phyloP scores from a whole-genome alignment of 192 early-diverging fungal species.

The Backusella sp. region DNA sequence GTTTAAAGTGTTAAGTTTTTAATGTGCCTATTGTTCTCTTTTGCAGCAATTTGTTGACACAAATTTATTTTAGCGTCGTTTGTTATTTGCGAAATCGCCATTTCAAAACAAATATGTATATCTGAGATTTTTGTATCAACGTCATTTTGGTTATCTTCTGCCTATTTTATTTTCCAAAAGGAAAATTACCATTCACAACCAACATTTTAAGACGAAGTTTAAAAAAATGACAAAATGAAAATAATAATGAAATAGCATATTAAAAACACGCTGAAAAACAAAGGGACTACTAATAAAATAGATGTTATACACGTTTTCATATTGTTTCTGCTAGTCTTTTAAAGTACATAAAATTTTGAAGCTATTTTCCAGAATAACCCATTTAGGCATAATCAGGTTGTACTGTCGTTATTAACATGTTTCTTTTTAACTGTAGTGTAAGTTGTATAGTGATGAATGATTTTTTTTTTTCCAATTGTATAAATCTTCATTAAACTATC shows the following conservation, averaged over 20 bases:
- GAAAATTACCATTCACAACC: not conserved
- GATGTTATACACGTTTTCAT: slow-evolving; percentile 1
- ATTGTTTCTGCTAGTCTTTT: not conserved
- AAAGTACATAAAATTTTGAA: not conserved
- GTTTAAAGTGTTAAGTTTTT: not conserved
- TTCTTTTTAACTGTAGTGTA: not conserved
- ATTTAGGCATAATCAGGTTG: not conserved
- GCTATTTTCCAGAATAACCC: slow-evolving; percentile 2
- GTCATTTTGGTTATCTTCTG: not conserved
- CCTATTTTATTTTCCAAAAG: not conserved
- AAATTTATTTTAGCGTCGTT: slow-evolving; percentile 1
- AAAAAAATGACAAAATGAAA: not conserved
- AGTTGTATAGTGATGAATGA: not conserved
- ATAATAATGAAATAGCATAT: not conserved
- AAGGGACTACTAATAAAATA: not conserved
- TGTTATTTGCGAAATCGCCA: not conserved
- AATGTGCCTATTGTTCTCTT: not conserved
- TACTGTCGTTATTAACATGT: slow-evolving; percentile 9
- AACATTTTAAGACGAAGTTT: not conserved
- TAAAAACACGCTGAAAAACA: not conserved
- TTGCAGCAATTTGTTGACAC: not conserved
- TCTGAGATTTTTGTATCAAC: not conserved
- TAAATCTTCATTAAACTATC: not conserved
- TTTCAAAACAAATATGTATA: not conserved
- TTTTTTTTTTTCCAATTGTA: slow-evolving; percentile 2